Percentiles rank a stretch among this genome's conserved stretches.
These are phyloP conservation scores for Boeremia exigua DNA, from an alignment of 2,329 filamentous ascomycete species.

Conservation along the genomic window DNA sequence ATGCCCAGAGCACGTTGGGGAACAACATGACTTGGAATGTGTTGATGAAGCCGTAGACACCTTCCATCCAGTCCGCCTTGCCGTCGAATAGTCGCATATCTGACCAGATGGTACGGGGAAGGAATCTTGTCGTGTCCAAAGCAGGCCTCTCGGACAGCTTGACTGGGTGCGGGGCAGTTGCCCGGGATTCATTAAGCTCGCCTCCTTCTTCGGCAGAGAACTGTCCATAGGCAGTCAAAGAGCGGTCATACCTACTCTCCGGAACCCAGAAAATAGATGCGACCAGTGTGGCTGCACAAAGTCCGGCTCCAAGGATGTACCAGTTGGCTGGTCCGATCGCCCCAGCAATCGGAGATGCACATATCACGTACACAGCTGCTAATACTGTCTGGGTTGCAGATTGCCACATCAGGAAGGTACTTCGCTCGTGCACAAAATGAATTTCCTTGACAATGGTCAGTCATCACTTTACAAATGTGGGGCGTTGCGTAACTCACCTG, in stretches of 20 bases:
- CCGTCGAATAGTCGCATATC: slow-evolving; percentile 52
- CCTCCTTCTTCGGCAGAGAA: slow-evolving; percentile 28
- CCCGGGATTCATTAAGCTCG: slow-evolving; percentile 29
- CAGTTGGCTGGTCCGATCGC: slow-evolving; percentile 52
- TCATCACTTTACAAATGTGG: not conserved
- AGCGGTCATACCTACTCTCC: slow-evolving; percentile 53
- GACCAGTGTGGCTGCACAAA: slow-evolving; percentile 45
- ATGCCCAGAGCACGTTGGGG: slow-evolving; percentile 32
- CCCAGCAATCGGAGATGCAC: slow-evolving; percentile 52
- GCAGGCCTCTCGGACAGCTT: slow-evolving; percentile 22
- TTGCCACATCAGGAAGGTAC: slow-evolving; percentile 51
- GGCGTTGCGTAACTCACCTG: slow-evolving; percentile 15
- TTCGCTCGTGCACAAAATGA: slow-evolving; percentile 55
- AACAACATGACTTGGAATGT: slow-evolving; percentile 39
- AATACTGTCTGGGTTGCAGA: slow-evolving; percentile 50
- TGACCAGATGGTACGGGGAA: slow-evolving; percentile 45
- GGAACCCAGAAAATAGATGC: slow-evolving; percentile 51
- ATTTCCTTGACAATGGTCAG: slow-evolving; percentile 24
- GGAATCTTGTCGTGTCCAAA: slow-evolving; percentile 48
- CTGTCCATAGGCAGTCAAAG: slow-evolving; percentile 44
- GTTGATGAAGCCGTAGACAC: slow-evolving; percentile 33
- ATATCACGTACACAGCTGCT: slow-evolving; percentile 48
- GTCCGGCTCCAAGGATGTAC: slow-evolving; percentile 51
- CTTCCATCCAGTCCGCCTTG: slow-evolving; percentile 48
- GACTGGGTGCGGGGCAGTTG: slow-evolving; percentile 20